Conservation (phyloP, 2,329 filamentous ascomycete genomes). For the Talaromyces sp. region DNA sequence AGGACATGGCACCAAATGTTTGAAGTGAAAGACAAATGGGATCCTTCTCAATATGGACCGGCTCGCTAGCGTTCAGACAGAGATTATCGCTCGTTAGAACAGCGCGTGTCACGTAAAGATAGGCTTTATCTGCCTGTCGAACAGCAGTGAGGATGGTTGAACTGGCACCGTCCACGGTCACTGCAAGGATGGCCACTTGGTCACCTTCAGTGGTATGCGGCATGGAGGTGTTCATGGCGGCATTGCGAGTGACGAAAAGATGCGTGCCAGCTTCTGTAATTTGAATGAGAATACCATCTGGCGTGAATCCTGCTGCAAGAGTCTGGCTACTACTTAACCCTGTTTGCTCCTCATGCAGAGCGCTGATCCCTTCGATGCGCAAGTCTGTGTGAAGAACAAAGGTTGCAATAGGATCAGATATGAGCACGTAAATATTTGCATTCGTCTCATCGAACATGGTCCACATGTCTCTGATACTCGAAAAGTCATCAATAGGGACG, state of each 20-base stretch:
- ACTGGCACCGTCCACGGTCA: conserved; percentile 32
- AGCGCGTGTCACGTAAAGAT: conserved; percentile 33
- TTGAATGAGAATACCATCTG: conserved; percentile 43
- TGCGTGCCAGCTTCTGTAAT: conserved; percentile 44
- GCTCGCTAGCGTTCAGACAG: conserved; percentile 25
- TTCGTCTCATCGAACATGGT: conserved; percentile 39
- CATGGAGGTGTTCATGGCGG: conserved; percentile 23
- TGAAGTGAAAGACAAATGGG: conserved; percentile 41
- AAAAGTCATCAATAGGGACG: conserved; percentile 44
- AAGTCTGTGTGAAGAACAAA: conserved; percentile 42
- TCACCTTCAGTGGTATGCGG: conserved; percentile 17
- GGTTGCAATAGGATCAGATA: conserved; percentile 46
- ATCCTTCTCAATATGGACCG: conserved; percentile 34
- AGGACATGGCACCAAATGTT: conserved; percentile 24
- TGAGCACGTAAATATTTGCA: conserved; percentile 42
- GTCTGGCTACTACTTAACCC: conserved; percentile 49
- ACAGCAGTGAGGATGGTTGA: conserved; percentile 34
- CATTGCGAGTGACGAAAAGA: conserved; percentile 29
- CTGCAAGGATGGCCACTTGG: conserved; percentile 30
- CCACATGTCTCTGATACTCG: conserved; percentile 48
- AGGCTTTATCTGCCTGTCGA: conserved; percentile 27
- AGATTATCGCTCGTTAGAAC: conserved; percentile 16
- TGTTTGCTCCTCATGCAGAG: conserved; percentile 41
- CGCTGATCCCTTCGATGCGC: conserved; percentile 41
- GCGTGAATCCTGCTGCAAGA: conserved; percentile 45